Percentiles rank a stretch among this genome's conserved stretches.
phyloP scores from a whole-genome alignment of 2,329 filamentous ascomycete species.

The Tolypocladium guangdongense region DNA sequence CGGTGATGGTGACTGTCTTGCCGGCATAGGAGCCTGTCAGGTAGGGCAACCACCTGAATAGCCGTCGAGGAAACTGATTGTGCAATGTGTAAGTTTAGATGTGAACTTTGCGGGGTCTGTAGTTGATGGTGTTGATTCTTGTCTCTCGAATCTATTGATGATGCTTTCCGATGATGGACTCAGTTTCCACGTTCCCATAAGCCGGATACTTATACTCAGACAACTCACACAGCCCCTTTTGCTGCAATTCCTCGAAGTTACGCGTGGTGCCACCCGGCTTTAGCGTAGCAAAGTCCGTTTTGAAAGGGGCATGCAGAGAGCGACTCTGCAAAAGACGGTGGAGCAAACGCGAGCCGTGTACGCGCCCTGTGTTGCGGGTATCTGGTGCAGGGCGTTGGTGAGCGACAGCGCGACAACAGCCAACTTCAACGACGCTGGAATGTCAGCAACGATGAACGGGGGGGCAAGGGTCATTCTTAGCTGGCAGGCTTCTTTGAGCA shows the following conservation, averaged over 20 bases:
- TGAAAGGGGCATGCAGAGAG: not conserved
- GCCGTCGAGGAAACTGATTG: constrained; percentile 1
- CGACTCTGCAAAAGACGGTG: no score
- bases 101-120: not conserved
- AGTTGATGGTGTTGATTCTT: not conserved
- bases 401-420: not conserved
- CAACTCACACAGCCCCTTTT: not conserved
- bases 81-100: not conserved
- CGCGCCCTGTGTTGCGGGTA: not conserved
- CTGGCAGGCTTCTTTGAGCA: no score
- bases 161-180: not conserved
- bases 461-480: no score
- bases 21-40: constrained; percentile 15
- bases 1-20: constrained; percentile 24
- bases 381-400: no score
- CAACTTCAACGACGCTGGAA: not conserved
- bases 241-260: not conserved
- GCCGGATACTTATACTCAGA: not conserved
- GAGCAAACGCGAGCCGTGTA: not conserved
- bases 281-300: not conserved
- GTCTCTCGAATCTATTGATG: not conserved
- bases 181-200: not conserved
- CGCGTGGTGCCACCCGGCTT: not conserved
- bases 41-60: constrained; percentile 7
- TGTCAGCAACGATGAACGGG: not conserved